These are phyloP conservation scores for Cercospora sesami DNA, from an alignment of 2,329 filamentous ascomycete species.

Conservation along the genomic window DNA sequence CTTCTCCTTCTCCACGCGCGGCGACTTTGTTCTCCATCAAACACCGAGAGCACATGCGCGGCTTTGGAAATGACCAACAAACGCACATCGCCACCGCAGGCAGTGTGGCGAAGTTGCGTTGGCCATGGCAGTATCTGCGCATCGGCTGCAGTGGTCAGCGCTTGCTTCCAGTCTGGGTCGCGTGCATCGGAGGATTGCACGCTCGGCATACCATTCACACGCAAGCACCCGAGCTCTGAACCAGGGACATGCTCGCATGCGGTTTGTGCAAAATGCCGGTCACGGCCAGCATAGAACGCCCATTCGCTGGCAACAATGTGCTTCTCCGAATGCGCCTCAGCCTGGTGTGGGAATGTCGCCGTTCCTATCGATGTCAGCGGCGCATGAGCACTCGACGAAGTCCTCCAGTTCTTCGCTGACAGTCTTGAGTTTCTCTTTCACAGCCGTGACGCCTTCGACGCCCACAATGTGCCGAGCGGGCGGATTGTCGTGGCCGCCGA, in stretches of 20 bases:
- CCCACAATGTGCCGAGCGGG: slow-evolving; percentile 93
- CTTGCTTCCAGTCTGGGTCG: background rate
- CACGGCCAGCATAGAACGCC: background rate
- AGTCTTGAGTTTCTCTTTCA: slow-evolving; percentile 95
- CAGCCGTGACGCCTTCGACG: slow-evolving; percentile 78
- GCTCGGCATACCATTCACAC: background rate
- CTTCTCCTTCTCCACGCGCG: slow-evolving; percentile 13
- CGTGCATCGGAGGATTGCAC: slow-evolving; percentile 5
- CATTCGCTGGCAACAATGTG: background rate
- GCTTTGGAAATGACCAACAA: background rate
- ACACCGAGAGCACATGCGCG: background rate
- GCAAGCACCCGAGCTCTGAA: background rate
- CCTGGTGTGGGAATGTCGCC: slow-evolving; percentile 22
- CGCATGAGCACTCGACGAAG: slow-evolving; percentile 84
- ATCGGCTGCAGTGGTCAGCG: background rate
- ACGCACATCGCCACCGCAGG: background rate
- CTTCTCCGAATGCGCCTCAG: slow-evolving; percentile 3
- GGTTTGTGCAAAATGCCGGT: background rate
- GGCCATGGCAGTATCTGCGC: background rate
- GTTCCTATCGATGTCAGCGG: slow-evolving; percentile 67
- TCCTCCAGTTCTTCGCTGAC: slow-evolving; percentile 96
- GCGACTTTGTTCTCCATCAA: slow-evolving; percentile 5
- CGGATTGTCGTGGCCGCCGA: slow-evolving; percentile 93
- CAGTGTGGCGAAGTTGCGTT: background rate
- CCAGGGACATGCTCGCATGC: slow-evolving; percentile 1